Evolutionary conservation across 495 filamentous ascomycete species (phyloP), one percentile per base, ranked within the genome.

Genomic region (Aspergillus coremiiformis): DNA sequence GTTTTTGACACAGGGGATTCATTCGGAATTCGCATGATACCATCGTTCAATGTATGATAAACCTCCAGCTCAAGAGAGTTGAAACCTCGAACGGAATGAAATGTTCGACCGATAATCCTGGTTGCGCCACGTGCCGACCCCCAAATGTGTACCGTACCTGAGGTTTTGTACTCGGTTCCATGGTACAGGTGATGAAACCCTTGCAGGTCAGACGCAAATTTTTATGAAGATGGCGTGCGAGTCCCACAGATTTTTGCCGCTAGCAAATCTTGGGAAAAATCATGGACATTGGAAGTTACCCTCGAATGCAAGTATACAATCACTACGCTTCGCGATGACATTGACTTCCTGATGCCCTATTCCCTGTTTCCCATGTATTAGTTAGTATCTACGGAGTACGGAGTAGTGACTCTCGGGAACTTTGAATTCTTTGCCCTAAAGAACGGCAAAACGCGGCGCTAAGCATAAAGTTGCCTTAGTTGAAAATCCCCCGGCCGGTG

Each of bases 11-110:
- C 15, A 22, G 45, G 44, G 41, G 35, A 47, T 39, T 21, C 35
- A 19, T 53, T 47, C 17, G 27, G 23, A 48, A 53, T 23, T 43
- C 23, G 55, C 55, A 61, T 58, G 58, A 61, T 58, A 61, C 52
- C 52, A 61, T 61, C 29, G 42, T 44, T 37, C 42, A 52, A 21
- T 61, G 39, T 50, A 55, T 59, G 47, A 58, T 54, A 45, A 29
- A 29, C n/a, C n/a, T n/a, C n/a, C n/a, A n/a, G 5, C 42, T 45
- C n/a, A 22, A 20, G 22, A 14, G 7, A 21, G 4, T 7, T 41
- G 17, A 41, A 21, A 58, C 11, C 20, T 32, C 33, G 33, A 39
- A 37, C 49, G 23, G 20, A 43, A 41, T 48, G 5, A 5, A 17
- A 14, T 35, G 32, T 21, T 37, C 12, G 14, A n/a, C 2, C 17